Evolutionary conservation across 768 basidiomycete species (phyloP).

Genomic region (Serpula lacrymans): DNA sequence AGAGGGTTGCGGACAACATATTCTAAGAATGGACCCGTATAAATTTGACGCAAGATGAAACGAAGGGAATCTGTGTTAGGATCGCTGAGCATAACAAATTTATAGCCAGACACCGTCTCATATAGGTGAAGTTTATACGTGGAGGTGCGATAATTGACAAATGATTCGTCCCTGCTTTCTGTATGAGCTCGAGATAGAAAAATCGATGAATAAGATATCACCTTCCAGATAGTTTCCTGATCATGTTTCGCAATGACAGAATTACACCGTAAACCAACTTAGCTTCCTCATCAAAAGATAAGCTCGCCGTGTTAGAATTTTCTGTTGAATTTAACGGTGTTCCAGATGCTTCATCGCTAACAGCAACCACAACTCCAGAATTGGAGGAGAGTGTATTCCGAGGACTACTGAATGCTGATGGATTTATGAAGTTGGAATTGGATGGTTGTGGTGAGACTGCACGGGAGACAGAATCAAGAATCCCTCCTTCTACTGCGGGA

Average conservation of each 20-base stretch:
- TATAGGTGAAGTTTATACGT: constrained; percentile 91
- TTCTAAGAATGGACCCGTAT: constrained; percentile 91
- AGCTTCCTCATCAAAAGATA: constrained; percentile 95
- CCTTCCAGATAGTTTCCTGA: constrained; percentile 91
- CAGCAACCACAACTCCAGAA: constrained; percentile 69
- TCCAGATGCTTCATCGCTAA: constrained; percentile 40
- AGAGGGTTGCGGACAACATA: constrained; percentile 93
- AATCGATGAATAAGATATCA: constrained; percentile 27
- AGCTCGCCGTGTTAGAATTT: constrained; percentile 37
- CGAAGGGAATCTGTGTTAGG: constrained; percentile 80
- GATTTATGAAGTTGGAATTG: constrained; percentile 28
- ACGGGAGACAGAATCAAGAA: constrained; percentile 78
- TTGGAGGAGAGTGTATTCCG: constrained; percentile 63
- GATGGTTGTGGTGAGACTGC: constrained; percentile 43
- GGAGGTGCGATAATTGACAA: constrained; percentile 87
- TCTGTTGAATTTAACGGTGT: constrained; percentile 18
- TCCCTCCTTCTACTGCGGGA: constrained; percentile 67
- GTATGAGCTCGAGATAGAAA: not conserved
- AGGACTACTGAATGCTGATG: constrained; percentile 50
- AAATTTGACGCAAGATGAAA: constrained; percentile 81
- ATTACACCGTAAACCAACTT: constrained; percentile 98
- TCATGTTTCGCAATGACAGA: constrained; percentile 87
- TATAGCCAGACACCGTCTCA: constrained; percentile 90
- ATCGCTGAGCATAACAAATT: constrained; percentile 92
- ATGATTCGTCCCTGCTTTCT: constrained; percentile 75